Evolutionary conservation across 495 filamentous ascomycete genomes (phyloP).

Genomic region (Astrocystis sublimbata): DNA sequence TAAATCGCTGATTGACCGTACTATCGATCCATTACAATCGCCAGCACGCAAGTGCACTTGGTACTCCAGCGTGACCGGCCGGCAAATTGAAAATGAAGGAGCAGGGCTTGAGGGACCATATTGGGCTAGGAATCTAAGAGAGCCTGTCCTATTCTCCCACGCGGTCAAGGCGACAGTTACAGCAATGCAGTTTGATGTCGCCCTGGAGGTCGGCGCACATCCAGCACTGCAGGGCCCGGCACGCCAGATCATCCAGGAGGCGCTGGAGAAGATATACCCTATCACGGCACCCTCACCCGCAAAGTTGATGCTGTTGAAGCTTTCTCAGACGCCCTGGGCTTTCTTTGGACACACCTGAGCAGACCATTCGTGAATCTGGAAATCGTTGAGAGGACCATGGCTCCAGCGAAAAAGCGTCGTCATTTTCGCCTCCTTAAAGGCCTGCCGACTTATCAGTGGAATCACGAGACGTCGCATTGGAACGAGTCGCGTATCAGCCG

Average conservation of each 20-base stretch:
- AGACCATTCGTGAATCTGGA: background rate
- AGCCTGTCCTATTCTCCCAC: too few species aligned
- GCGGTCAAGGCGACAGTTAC: too few species aligned
- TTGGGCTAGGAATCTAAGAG: too few species aligned
- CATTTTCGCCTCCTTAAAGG: slow-evolving; percentile 23
- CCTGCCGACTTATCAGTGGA: slow-evolving; percentile 53
- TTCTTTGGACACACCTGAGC: background rate
- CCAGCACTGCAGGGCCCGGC: slow-evolving; percentile 46
- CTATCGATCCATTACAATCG: too few species aligned
- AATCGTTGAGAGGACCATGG: background rate
- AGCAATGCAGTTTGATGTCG: slow-evolving; percentile 12
- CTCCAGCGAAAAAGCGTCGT: background rate
- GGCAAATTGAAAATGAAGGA: too few species aligned
- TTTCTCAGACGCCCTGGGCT: background rate
- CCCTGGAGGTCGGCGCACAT: slow-evolving; percentile 53
- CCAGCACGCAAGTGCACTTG: too few species aligned
- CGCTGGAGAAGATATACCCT: slow-evolving; percentile 17
- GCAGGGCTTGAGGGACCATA: too few species aligned
- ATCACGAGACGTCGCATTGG: slow-evolving; percentile 45
- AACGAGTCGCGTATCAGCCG: slow-evolving; percentile 44
- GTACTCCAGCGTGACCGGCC: too few species aligned
- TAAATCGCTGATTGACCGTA: too few species aligned
- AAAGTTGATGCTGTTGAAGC: background rate
- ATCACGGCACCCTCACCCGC: slow-evolving; percentile 21
- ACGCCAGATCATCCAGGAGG: slow-evolving; percentile 24